phyloP scores from a whole-genome alignment of 192 early-diverging fungal genomes.

The Anaeromyces robustus region DNA sequence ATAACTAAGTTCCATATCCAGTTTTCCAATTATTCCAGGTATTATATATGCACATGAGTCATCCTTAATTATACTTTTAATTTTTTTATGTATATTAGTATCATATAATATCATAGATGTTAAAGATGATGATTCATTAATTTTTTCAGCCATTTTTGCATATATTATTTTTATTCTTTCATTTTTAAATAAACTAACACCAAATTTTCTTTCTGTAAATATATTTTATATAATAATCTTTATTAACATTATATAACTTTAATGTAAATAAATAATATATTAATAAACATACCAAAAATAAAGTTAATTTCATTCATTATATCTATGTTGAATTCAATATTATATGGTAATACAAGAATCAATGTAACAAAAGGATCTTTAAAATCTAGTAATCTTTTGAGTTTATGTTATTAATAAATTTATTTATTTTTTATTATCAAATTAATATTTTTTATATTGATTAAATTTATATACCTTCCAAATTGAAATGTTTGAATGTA shows the following conservation, averaged over 20 bases:
- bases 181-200: not conserved
- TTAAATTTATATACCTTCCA: not conserved
- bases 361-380: not conserved
- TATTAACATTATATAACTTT: too few relatives aligned
- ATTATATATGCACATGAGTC: not conserved
- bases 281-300: not conserved
- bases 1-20: not conserved
- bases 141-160: not conserved
- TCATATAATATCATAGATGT: not conserved
- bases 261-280: too few relatives aligned
- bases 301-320: not conserved
- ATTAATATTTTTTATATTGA: too few relatives aligned
- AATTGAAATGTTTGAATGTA: not conserved
- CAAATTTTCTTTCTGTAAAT: not conserved
- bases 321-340: not conserved
- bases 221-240: too few relatives aligned
- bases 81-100: not conserved
- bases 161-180: not conserved
- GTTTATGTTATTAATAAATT: too few relatives aligned
- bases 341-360: not conserved
- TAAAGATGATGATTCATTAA: not conserved
- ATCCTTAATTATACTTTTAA: not conserved
- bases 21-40: not conserved
- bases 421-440: too few relatives aligned
- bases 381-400: not conserved